Conservation (phyloP, 305 asterid species). For the Petunia hybrid region DNA sequence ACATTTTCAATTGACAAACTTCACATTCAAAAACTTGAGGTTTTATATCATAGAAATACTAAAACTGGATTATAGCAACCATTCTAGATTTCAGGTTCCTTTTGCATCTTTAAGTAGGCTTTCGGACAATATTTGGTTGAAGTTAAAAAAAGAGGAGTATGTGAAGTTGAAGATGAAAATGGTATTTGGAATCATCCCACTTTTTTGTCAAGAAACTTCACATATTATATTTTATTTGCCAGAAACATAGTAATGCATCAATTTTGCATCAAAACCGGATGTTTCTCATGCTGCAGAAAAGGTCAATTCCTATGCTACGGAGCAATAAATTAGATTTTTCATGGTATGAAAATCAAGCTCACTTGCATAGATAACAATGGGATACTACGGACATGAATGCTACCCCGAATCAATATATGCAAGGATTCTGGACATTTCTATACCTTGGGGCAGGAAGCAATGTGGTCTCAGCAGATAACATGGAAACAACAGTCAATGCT, state of each 20-base stretch:
- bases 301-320: background rate
- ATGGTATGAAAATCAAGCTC: background rate
- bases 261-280: background rate
- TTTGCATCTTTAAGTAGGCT: background rate
- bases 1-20: conserved; percentile 11
- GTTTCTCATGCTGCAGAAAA: background rate
- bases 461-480: conserved; percentile 93
- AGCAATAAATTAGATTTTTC: background rate
- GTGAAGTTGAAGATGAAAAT: too few relatives aligned
- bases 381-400: background rate
- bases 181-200: background rate
- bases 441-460: conserved; percentile 81
- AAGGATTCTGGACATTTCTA: conserved; percentile 19
- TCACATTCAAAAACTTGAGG: background rate
- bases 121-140: too few relatives aligned
- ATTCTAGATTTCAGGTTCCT: conserved; percentile 16
- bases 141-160: too few relatives aligned
- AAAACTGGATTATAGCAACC: conserved; percentile 22
- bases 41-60: background rate
- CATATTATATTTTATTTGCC: background rate
- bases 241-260: background rate
- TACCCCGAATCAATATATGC: conserved; percentile 15
- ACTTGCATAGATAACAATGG: background rate
- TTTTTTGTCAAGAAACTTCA: background rate
- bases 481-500: conserved; percentile 91